Conservation (phyloP, 2,329 filamentous ascomycete genomes). For the Juglanconis sp. region DNA sequence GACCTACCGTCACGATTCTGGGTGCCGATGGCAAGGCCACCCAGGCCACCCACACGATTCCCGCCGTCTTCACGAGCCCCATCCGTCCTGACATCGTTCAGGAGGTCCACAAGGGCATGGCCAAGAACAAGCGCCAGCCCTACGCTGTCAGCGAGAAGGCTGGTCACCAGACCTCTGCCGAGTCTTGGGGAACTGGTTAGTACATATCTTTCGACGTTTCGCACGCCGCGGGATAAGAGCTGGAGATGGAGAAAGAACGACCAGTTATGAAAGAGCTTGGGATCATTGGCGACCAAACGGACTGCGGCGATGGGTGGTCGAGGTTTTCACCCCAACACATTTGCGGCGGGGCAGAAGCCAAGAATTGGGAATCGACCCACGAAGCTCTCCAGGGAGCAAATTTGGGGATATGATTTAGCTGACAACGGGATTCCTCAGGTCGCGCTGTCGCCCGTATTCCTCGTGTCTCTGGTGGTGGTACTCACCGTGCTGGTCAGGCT, state of each 20-base stretch:
- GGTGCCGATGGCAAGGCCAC: constrained; percentile 91
- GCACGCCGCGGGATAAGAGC: neutral
- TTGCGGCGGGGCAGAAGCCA: neutral
- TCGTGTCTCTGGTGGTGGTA: constrained; percentile 99
- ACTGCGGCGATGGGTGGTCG: neutral
- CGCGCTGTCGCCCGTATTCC: constrained; percentile 99
- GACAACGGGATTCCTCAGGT: constrained; percentile 53
- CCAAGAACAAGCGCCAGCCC: constrained; percentile 99
- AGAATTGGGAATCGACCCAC: neutral
- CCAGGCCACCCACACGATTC: constrained; percentile 85
- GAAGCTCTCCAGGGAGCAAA: neutral
- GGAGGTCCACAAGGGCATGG: constrained; percentile 98
- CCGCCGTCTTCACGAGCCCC: constrained; percentile 93
- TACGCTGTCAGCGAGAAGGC: constrained; percentile 99
- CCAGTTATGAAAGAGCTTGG: neutral
- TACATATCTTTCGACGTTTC: constrained; percentile 28
- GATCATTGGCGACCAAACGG: neutral
- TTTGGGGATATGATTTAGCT: constrained; percentile 19
- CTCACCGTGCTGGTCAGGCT: constrained; percentile 99
- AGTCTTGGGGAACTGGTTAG: constrained; percentile 99
- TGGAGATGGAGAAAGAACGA: neutral
- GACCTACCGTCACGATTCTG: constrained; percentile 97
- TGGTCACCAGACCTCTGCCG: constrained; percentile 98
- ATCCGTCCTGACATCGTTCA: constrained; percentile 99
- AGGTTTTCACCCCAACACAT: neutral